Evolutionary conservation across 1,139 yeast species (phyloP), one percentile per base, ranked within the genome.

Genomic region (Debaryomycetaceae sp.): DNA sequence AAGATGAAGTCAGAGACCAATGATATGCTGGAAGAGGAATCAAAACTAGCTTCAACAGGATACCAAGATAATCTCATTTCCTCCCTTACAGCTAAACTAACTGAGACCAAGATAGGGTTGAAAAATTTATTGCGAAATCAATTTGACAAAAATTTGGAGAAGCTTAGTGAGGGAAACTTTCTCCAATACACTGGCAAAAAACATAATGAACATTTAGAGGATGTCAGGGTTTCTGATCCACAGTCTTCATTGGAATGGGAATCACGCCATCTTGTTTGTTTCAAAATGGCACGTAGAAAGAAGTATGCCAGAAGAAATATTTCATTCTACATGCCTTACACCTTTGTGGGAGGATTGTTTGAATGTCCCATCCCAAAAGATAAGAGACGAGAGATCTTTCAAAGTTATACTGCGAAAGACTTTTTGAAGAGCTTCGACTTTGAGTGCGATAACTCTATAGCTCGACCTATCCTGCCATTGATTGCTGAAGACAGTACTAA

Each of bases 291-390:
- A 1, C 68, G 93, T 48, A 65, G 84, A 31, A 78, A 78, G 55
- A 76, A 80, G 54, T 85, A 81, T 54, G 81, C 83, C 1, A 59
- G 60, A 33, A 65, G 85, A 40, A 61, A 72, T 23, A 50, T 78
- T 34, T 69, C 77, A 6, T 59, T 83, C 17, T 84, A 75, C 54
- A 63, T 80, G 24, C 89, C 91, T 0, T 68, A 72, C 38, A 75
- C 84, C 0, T 75, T 80, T 60, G 79, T 86, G 1, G 95, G 95
- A 5, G 91, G 84, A 0, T 52, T 86, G 6, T 86, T 74, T 57
- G 75, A 75, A 49, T 83, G 88, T 54, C 66, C 74, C 3, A 50
- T 76, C 1, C 57, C 70, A 2, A 47, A 51, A 6, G 60, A 47
- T 45, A 49, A 35, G 52, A 65, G 57, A 42, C 44, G 43, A 11